Percentiles rank a stretch among this genome's conserved stretches.
Conservation (phyloP, 1,284 basidiomycete species). For the Malassezia globosa region DNA sequence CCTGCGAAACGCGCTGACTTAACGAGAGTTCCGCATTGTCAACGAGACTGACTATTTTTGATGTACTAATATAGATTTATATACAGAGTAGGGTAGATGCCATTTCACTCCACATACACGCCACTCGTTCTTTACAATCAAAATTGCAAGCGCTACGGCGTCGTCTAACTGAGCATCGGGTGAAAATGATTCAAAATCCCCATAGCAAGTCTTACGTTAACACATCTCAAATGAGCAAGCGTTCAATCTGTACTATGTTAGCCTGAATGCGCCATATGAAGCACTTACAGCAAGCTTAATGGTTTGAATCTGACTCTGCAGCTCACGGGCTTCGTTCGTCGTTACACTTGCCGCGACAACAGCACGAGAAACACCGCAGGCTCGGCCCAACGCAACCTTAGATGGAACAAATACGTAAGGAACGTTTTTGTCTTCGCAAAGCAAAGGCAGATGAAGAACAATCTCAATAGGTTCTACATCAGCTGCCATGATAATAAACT, state of each 20-base stretch:
- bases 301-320: constrained; percentile 76
- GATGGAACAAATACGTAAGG: constrained; percentile 89
- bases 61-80: constrained; percentile 5
- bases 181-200: no score
- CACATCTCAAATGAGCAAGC: constrained; percentile 30
- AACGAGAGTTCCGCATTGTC: no score
- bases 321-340: constrained; percentile 86
- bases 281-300: constrained; percentile 56
- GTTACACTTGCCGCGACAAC: constrained; percentile 92
- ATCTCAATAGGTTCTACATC: constrained; percentile 88
- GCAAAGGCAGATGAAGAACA: constrained; percentile 84
- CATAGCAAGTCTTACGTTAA: no score
- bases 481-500: constrained; percentile 95
- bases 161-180: no score
- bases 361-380: constrained; percentile 87
- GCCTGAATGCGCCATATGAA: not conserved
- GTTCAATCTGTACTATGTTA: constrained; percentile 30
- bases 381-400: constrained; percentile 86
- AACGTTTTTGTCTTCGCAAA: constrained; percentile 99
- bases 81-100: no score
- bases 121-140: no score
- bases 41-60: no score
- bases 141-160: no score
- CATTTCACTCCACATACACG: no score
- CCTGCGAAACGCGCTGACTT: constrained; percentile 26